Base-by-base conservation (phyloP, 768 basidiomycete species). In the Boletus edulis region DNA sequence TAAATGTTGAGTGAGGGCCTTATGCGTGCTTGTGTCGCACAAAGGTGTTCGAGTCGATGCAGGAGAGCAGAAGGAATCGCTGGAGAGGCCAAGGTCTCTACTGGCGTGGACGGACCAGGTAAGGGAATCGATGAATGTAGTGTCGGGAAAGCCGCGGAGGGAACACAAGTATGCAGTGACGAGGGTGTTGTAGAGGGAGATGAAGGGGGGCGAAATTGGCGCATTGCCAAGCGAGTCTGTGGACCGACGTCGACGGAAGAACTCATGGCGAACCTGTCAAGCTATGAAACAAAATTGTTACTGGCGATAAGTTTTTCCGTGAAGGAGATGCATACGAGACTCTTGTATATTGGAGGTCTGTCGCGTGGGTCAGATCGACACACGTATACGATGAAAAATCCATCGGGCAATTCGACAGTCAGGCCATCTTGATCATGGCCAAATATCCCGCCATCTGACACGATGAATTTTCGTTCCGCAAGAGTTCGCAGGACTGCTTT, bases 261-360 rank as follows among this genome's bases (percentile, higher is more conserved):
- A 62, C 88, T 91, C 80, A 93, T 84, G 3, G 89, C 78, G 66
- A 93, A 92, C 62, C 80, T 81, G 66, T 93, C 89, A 14, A 93
- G 76, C 89, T 91, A 35, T 52, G 24, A 38, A 47, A 51, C 37
- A 32, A 46, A 51, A 43, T 27, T n/a, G 40, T 57, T 46, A 62
- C 11, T 35, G 37, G 50, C n/a, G 29, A 24, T 0, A 22, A 20
- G 17, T 10, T 18, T 46, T 37, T 17, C 41, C 15, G 22, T 22
- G 11, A 45, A 52, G 15, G 18, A 31, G n/a, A 47, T 22, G 66
- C 86, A 58, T 67, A 91, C 90, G 67, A 92, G 69, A 60, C 74
- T 78, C 56, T 81, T 81, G 63, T 87, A 77, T 48, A 93, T 80
- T 0, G 74, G 67, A 1, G 91, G 90, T 53, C 86, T 74, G 66